These are phyloP conservation scores for Plasmodium inui DNA, from an alignment of 169 alveolate genomes.

Conservation along the genomic window DNA sequence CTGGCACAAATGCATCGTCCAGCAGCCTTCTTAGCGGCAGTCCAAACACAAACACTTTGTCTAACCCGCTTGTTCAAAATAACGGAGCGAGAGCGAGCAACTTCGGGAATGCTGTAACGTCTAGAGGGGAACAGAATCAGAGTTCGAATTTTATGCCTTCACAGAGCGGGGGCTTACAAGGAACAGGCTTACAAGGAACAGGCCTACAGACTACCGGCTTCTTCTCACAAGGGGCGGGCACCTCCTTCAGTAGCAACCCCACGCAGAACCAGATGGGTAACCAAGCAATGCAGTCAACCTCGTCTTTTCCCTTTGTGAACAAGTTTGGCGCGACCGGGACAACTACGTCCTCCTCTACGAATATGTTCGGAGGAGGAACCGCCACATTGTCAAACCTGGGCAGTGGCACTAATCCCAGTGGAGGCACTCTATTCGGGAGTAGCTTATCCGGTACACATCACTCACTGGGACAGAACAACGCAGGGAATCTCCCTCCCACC, in stretches of 20 bases:
- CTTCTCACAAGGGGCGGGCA: not conserved
- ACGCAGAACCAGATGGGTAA: not conserved
- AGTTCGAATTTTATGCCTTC: not conserved
- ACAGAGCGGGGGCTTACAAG: not conserved
- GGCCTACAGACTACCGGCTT: not conserved
- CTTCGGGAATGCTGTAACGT: not conserved
- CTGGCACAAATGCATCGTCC: not conserved
- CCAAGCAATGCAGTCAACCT: not conserved
- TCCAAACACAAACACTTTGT: not conserved
- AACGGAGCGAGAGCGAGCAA: not conserved
- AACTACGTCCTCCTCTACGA: not conserved
- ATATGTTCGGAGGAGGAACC: not conserved
- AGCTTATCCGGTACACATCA: not conserved
- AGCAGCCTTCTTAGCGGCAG: not conserved
- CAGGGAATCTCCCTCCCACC: not conserved
- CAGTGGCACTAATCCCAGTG: not conserved
- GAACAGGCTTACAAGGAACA: not conserved
- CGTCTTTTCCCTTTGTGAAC: not conserved
- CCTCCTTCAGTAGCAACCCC: not conserved
- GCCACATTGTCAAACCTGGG: not conserved
- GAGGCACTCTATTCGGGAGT: not conserved
- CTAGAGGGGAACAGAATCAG: not conserved
- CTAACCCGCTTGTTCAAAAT: not conserved
- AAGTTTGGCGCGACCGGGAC: not conserved
- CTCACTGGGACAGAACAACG: not conserved